phyloP scores from a whole-genome alignment of 352 stramenopile genomes.

The Thraustotheca clavata region DNA sequence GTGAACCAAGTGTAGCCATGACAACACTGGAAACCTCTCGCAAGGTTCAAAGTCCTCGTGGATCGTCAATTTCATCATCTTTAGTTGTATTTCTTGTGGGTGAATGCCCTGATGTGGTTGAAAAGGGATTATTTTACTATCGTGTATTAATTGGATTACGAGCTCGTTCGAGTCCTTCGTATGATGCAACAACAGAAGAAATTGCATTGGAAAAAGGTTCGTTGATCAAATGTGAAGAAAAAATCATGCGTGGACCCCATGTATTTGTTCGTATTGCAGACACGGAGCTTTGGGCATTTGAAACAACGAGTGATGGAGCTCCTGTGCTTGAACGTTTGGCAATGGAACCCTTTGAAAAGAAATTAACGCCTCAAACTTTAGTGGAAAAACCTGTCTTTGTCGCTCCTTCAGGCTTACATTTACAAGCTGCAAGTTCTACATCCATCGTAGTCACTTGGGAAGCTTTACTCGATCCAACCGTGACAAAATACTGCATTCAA shows the following conservation, averaged over 20 bases:
- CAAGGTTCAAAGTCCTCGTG: not conserved
- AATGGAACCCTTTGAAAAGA: conserved; percentile 4
- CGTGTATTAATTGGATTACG: conserved; percentile 42
- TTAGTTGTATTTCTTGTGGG: conserved; percentile 39
- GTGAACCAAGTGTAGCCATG: conserved; percentile 47
- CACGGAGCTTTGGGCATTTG: conserved; percentile 50
- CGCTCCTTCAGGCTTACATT: conserved; percentile 44
- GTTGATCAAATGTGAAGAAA: conserved; percentile 42
- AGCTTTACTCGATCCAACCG: conserved; percentile 38
- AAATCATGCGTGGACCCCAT: conserved; percentile 48
- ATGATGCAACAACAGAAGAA: conserved; percentile 44
- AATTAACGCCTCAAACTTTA: not conserved
- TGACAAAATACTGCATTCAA: conserved; percentile 74
- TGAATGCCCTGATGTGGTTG: conserved; percentile 48
- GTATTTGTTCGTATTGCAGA: conserved; percentile 53
- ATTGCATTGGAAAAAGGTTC: conserved; percentile 42
- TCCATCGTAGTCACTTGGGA: conserved; percentile 73
- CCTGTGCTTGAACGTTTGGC: conserved; percentile 34
- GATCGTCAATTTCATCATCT: not conserved
- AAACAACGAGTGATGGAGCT: conserved; percentile 47
- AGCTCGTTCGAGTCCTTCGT: conserved; percentile 36
- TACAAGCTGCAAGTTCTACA: conserved; percentile 46
- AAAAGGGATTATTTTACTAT: conserved; percentile 58
- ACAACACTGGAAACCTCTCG: conserved; percentile 42
- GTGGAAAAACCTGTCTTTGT: conserved; percentile 19